phyloP scores from a whole-genome alignment of 805 yeast genomes.

The Isabelozyma gotoi region DNA sequence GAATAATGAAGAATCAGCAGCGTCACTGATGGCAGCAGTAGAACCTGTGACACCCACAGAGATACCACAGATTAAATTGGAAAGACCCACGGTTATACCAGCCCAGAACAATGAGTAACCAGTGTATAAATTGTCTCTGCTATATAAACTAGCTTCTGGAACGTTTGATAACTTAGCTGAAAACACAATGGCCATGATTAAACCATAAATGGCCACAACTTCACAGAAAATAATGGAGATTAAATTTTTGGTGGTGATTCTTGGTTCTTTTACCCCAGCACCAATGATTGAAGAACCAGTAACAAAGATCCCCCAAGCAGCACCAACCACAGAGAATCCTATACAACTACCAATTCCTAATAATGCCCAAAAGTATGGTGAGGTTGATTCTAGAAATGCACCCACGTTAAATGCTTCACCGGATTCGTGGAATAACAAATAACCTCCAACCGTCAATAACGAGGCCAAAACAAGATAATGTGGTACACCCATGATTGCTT shows the following conservation, averaged over 20 bases:
- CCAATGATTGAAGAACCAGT: conserved; percentile 94
- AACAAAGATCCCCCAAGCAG: conserved; percentile 98
- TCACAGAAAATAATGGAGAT: conserved; percentile 98
- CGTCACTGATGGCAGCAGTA: conserved; percentile 97
- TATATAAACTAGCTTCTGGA: conserved; percentile 58
- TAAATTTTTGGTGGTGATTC: conserved; percentile 95
- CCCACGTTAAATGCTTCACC: conserved; percentile 94
- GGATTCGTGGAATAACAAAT: conserved; percentile 83
- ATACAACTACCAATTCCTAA: conserved; percentile 88
- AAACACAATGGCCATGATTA: conserved; percentile 96
- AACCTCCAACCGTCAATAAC: conserved; percentile 44
- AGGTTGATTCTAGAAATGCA: conserved; percentile 74
- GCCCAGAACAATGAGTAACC: conserved; percentile 98
- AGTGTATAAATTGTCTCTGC: conserved; percentile 88
- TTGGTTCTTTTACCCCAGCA: conserved; percentile 97
- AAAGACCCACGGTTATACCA: conserved; percentile 90
- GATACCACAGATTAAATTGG: conserved; percentile 93
- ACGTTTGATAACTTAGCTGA: conserved; percentile 81
- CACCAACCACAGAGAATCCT: conserved; percentile 93
- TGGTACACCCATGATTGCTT: conserved; percentile 7
- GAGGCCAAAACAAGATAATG: conserved; percentile 29
- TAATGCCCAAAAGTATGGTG: conserved; percentile 97
- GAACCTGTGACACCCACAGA: conserved; percentile 98
- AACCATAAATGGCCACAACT: conserved; percentile 97
- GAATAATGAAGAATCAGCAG: conserved; percentile 92